Evolutionary conservation across 2,329 filamentous ascomycete genomes (phyloP).

Genomic region (Geosmithia flava): DNA sequence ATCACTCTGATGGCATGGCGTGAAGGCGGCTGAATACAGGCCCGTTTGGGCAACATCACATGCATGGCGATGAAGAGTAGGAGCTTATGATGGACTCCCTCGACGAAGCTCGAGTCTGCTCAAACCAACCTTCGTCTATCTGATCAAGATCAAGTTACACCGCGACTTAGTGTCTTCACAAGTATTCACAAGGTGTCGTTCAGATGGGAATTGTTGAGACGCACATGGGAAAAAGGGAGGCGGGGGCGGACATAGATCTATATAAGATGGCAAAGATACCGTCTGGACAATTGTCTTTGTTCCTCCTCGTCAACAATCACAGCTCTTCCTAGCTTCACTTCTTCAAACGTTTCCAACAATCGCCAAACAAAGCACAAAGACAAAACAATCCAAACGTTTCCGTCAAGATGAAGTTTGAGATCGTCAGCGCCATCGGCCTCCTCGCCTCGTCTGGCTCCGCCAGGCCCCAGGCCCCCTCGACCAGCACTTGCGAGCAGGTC

Average conservation of each 20-base stretch:
- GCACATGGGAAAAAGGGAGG: not conserved
- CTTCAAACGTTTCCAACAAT: not conserved
- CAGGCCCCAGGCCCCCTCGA: not conserved
- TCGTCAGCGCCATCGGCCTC: constrained; percentile 1
- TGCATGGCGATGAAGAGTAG: not conserved
- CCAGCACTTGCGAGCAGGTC: not conserved
- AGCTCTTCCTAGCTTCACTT: not conserved
- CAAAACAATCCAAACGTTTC: not conserved
- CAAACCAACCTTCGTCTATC: not conserved
- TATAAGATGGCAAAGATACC: not conserved
- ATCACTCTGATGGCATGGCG: not conserved
- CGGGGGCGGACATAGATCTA: not conserved
- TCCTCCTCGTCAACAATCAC: not conserved
- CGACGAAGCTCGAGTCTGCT: not conserved
- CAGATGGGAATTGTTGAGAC: not conserved
- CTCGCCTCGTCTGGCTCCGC: not conserved
- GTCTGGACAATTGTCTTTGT: not conserved
- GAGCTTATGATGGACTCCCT: not conserved
- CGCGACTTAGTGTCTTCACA: not conserved
- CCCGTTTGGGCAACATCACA: not conserved
- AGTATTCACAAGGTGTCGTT: not conserved
- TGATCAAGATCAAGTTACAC: not conserved
- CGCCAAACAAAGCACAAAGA: not conserved
- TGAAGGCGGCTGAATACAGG: not conserved
- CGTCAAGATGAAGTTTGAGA: constrained; percentile 1